Evolutionary conservation across 345 rosid species (phyloP), one percentile per base, ranked within the genome.

Genomic region (Turnera subulata): DNA sequence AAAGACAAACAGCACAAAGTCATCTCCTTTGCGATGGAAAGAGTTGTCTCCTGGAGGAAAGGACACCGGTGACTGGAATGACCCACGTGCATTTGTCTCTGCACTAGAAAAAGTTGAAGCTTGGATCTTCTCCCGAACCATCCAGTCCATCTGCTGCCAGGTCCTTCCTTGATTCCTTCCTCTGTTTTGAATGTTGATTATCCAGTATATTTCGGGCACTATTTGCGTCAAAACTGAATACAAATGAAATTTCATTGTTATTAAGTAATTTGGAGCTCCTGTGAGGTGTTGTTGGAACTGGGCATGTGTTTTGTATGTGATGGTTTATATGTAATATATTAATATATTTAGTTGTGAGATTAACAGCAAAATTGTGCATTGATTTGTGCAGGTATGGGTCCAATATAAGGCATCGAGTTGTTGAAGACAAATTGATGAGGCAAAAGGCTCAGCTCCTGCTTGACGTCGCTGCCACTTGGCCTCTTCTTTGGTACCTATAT

Each of bases 71-170:
- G 80, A 82, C 43, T 80, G 85, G 90, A 84, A 86, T 46, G 80
- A 84, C n/a, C n/a, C n/a, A n/a, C n/a, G n/a, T n/a, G n/a, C n/a
- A n/a, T n/a, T n/a, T n/a, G n/a, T n/a, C n/a, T n/a, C n/a, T n/a
- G n/a, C n/a, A n/a, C n/a, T n/a, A n/a, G n/a, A n/a, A n/a, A n/a
- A n/a, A n/a, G n/a, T 91, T 67, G 96, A 92, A 83, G 80, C 85
- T 63, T 92, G 96, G 98, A 86, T 84, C 72, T 92, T 89, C 79
- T 81, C 89, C 55, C 84, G 93, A 38, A 75, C 77, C 55, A 70
- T 86, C 17, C 93, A 92, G 74, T 92, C 96, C 51, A 79, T 92
- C 42, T 92, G 98, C 96, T 92, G 96, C 96, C 98, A 92, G 96
- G 96, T 92, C 48, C 55, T 22, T 24, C 25, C 24, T 54, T 50